These are phyloP conservation scores for Cladosporium halotolerans DNA, from an alignment of 2,329 filamentous ascomycete genomes.

Conservation along the genomic window DNA sequence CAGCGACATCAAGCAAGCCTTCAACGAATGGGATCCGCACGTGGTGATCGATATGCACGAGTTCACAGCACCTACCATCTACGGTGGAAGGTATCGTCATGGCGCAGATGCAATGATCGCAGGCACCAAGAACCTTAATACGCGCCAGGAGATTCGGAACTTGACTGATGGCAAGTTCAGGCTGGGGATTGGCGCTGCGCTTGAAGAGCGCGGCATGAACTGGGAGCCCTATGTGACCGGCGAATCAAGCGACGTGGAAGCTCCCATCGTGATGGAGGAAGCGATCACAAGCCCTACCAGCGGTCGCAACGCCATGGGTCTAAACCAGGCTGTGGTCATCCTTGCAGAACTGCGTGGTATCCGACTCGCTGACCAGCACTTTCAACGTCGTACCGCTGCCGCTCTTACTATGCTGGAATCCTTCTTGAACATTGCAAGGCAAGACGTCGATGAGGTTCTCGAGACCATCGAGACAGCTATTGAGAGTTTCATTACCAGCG, in stretches of 20 bases:
- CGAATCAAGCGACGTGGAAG: conserved; percentile 12
- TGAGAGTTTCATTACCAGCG: conserved; percentile 16
- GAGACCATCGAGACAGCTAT: conserved; percentile 14
- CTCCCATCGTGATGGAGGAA: conserved; percentile 15
- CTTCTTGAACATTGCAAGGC: conserved; percentile 14
- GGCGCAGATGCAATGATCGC: conserved; percentile 27
- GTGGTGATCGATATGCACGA: conserved; percentile 32
- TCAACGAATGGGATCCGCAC: conserved; percentile 28
- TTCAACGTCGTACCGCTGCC: conserved; percentile 17
- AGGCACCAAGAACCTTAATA: conserved; percentile 20
- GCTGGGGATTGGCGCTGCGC: conserved; percentile 21
- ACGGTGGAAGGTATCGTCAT: conserved; percentile 25
- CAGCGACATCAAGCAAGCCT: conserved; percentile 25
- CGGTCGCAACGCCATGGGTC: conserved; percentile 17
- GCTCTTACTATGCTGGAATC: conserved; percentile 15
- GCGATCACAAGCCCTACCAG: conserved; percentile 10
- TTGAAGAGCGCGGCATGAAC: conserved; percentile 26
- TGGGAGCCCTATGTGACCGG: conserved; percentile 32
- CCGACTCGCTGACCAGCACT: conserved; percentile 18
- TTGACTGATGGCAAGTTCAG: conserved; percentile 29
- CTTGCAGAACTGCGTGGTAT: conserved; percentile 18
- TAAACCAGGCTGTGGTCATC: conserved; percentile 16
- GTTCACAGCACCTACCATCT: conserved; percentile 26
- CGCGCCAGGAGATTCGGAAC: conserved; percentile 25
- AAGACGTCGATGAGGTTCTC: conserved; percentile 12